phyloP scores from a whole-genome alignment of 2,329 filamentous ascomycete genomes.

The Ophiostoma novo-ulmi region DNA sequence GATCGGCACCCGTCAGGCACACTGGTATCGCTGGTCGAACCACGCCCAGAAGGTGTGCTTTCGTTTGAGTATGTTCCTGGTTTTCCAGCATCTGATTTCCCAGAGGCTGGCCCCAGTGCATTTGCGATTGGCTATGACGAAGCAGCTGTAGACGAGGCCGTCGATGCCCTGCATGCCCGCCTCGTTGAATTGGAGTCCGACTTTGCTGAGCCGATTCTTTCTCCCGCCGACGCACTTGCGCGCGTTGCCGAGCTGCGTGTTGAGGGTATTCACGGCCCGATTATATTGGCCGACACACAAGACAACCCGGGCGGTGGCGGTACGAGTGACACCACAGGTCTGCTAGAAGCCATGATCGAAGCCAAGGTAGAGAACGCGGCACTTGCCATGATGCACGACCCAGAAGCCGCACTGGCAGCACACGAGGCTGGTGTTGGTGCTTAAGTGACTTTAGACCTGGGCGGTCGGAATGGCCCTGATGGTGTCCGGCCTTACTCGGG shows the following conservation, averaged over 20 bases:
- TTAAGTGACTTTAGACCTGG: neutral
- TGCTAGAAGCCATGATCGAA: neutral
- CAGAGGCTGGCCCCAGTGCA: neutral
- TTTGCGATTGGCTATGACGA: neutral
- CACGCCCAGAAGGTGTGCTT: neutral
- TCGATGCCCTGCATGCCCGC: neutral
- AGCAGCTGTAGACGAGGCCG: neutral
- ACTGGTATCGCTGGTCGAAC: neutral
- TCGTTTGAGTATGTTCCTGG: constrained; percentile 3
- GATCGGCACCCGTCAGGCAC: neutral
- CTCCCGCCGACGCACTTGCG: neutral
- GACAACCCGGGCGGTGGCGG: constrained; percentile 4
- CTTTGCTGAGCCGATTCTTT: constrained; percentile 1
- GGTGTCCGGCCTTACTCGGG: neutral
- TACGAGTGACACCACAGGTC: neutral
- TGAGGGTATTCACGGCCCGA: neutral
- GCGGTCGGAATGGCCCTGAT: neutral
- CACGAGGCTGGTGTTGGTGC: neutral
- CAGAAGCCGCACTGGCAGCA: constrained; percentile 1
- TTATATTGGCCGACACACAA: constrained; percentile 4
- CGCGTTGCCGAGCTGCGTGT: neutral
- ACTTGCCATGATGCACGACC: neutral
- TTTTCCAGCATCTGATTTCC: neutral
- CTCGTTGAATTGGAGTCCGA: neutral
- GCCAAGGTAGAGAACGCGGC: neutral